Evolutionary conservation across 2,329 filamentous ascomycete genomes (phyloP).

Genomic region (Escovopsis weberi): DNA sequence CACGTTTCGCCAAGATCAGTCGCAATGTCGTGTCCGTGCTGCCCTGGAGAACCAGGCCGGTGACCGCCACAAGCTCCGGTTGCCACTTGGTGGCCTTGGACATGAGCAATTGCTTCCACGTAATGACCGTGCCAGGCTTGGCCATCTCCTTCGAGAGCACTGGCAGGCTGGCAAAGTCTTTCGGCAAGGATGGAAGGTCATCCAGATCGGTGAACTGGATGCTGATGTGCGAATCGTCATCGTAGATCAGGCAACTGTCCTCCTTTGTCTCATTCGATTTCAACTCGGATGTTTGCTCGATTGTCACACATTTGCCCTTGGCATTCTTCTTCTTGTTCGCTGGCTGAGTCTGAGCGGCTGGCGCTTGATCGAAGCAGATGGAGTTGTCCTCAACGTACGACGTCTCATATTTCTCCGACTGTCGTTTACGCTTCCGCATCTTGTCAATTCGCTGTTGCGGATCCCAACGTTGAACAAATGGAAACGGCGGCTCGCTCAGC

Average conservation of each 20-base stretch:
- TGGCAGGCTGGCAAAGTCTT: constrained; percentile 39
- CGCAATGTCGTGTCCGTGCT: constrained; percentile 37
- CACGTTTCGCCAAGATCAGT: constrained; percentile 54
- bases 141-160: constrained; percentile 32
- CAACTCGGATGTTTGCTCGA: constrained; percentile 4
- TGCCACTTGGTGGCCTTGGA: constrained; percentile 51
- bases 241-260: constrained; percentile 27
- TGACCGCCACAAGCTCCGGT: constrained; percentile 48
- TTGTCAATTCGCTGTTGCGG: constrained; percentile 43
- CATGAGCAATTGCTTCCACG: constrained; percentile 51
- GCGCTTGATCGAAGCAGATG: constrained; percentile 20
- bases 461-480: constrained; percentile 84
- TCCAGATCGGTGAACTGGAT: constrained; percentile 35
- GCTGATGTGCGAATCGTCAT: constrained; percentile 18
- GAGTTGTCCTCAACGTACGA: constrained; percentile 15
- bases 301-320: constrained; percentile 19
- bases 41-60: constrained; percentile 48
- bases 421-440: constrained; percentile 35
- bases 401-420: constrained; percentile 19
- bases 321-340: constrained; percentile 20
- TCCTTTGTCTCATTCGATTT: constrained; percentile 5
- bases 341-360: constrained; percentile 17
- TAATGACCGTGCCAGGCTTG: constrained; percentile 47
- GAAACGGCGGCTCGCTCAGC: constrained; percentile 69
- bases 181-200: constrained; percentile 49